Base-by-base conservation (phyloP, 2,329 filamentous ascomycete genomes). In the Periconia digitata region DNA sequence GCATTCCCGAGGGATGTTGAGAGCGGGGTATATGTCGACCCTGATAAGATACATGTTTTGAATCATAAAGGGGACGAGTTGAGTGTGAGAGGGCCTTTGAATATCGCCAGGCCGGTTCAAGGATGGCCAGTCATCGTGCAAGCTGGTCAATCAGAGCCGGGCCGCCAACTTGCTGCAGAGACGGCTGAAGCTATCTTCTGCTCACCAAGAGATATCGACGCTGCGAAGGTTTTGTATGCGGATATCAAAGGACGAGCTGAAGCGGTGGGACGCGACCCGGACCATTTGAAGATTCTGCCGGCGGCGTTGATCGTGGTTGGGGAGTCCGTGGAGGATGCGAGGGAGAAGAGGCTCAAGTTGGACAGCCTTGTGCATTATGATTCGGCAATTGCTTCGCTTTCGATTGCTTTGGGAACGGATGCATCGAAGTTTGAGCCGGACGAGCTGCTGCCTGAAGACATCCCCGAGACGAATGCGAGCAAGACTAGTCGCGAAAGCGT, bases 71-170 rank as follows among this genome's bases (percentile, higher is more conserved):
- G 79, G 0, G 64, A 67, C 3, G 70, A 75, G 23, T 62, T 80
- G 21, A 68, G 74, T 43, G 76, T 80, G 1, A 66, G 69, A 2
- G 77, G 77, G 0, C 79, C 79, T 3, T 53, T 81, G 44, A 81
- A 80, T 47, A 80, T 82, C 44, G 78, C 77, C 0, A 66, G 79
- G 0, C 77, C 79, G 0, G 73, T 78, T 1, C 79, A 82, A 51
- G 79, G 79, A 0, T 80, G 78, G 77, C 79, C 79, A 0, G 79
- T 81, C 0, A 80, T 82, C 49, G 76, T 81, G 1, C 79, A 81
- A 47, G 79, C 78, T 2, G 79, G 79, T 0, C 77, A 80, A 55
- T 79, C 76, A 0, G 78, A 80, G 44, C 77, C 78, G 0, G 79
- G 79, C 0, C 64, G 71, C 22, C 77, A 81, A 51, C 63, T 82